phyloP scores from a whole-genome alignment of 2,329 filamentous ascomycete genomes.

The Pseudogymnoascus sp. region DNA sequence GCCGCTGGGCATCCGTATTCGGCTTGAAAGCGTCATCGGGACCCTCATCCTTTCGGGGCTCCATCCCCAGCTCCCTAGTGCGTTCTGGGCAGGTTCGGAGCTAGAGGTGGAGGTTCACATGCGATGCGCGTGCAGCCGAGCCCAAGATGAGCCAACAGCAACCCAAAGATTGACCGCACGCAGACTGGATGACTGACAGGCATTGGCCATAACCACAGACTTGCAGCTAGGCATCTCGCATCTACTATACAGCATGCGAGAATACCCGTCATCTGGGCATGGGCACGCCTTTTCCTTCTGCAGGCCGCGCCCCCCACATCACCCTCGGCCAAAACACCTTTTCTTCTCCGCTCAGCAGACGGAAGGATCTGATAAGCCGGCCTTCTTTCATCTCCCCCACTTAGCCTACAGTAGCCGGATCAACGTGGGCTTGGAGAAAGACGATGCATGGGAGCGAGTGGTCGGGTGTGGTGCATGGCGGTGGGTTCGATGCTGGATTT shows the following conservation, averaged over 20 bases:
- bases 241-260: not conserved
- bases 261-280: not conserved
- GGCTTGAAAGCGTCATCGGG: conserved; percentile 1
- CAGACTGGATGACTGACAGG: not conserved
- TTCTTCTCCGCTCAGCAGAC: not conserved
- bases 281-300: not conserved
- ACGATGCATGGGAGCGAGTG: not conserved
- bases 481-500: not conserved
- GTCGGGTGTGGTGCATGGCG: not conserved
- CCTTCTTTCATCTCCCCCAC: not conserved
- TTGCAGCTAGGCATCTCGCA: not conserved
- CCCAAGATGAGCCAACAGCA: not conserved
- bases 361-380: conserved; percentile 7
- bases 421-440: not conserved
- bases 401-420: not conserved
- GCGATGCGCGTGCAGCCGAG: not conserved
- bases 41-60: not conserved
- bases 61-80: not conserved
- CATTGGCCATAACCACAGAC: not conserved
- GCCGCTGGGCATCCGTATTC: not conserved
- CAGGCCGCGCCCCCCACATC: not conserved
- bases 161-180: not conserved
- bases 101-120: not conserved
- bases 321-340: not conserved
- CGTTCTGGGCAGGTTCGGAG: not conserved